These are phyloP conservation scores for Colletotrichum acutatum DNA, from an alignment of 2,329 filamentous ascomycete genomes.

Conservation along the genomic window DNA sequence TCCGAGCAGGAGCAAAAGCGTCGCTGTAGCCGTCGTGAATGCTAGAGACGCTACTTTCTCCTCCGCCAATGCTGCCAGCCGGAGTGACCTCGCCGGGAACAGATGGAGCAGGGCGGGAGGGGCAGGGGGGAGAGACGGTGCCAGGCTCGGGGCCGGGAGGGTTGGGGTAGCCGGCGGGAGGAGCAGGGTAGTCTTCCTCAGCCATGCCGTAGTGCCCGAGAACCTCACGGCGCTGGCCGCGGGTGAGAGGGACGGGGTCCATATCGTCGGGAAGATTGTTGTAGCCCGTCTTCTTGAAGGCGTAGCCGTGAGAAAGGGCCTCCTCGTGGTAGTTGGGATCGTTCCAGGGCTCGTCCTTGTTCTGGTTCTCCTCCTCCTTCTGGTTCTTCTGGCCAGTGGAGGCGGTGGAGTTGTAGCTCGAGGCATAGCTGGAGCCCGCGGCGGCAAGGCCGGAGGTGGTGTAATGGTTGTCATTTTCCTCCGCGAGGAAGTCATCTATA, in stretches of 20 bases:
- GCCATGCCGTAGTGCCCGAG: constrained; percentile 12
- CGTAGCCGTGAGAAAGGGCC: constrained; percentile 22
- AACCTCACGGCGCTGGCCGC: constrained; percentile 13
- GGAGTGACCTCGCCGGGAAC: not conserved
- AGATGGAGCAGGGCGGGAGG: constrained; percentile 8
- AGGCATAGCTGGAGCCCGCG: not conserved
- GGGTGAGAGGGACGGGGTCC: constrained; percentile 17
- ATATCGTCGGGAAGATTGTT: not conserved
- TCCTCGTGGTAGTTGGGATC: constrained; percentile 23
- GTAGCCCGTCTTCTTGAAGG: constrained; percentile 17
- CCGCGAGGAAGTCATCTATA: constrained; percentile 26
- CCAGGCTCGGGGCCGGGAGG: constrained; percentile 16
- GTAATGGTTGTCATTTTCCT: constrained; percentile 21
- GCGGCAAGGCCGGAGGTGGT: not conserved
- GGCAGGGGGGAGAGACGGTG: constrained; percentile 15
- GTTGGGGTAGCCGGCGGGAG: constrained; percentile 15
- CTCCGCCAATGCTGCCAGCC: not conserved
- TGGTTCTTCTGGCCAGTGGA: not conserved
- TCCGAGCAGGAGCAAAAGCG: not conserved
- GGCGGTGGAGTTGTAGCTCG: not conserved
- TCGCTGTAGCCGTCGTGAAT: not conserved
- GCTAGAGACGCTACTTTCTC: not conserved
- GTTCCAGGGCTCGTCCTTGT: constrained; percentile 11
- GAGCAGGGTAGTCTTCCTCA: constrained; percentile 23
- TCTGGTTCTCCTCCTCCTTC: not conserved